A percentile compares a stretch with the other conserved stretches of the same genome.
These are phyloP conservation scores for Fusarium longipes DNA, from an alignment of 2,329 filamentous ascomycete species.

Conservation along the genomic window DNA sequence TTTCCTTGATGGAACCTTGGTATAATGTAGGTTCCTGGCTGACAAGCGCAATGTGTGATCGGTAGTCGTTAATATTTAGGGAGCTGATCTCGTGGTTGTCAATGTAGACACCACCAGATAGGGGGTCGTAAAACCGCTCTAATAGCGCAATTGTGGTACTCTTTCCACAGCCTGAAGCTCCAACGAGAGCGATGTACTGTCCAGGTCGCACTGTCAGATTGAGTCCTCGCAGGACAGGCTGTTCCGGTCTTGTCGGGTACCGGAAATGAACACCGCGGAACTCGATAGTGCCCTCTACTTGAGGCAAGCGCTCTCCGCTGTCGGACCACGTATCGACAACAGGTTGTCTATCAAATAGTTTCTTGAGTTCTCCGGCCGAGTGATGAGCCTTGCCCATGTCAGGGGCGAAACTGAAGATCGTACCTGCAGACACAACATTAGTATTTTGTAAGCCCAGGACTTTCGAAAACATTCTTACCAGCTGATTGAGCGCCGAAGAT, in stretches of 20 bases:
- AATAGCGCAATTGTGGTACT: constrained; percentile 91
- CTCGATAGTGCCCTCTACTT: constrained; percentile 82
- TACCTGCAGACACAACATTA: constrained; percentile 83
- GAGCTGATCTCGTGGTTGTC: constrained; percentile 85
- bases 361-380: constrained; percentile 82
- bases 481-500: constrained; percentile 94
- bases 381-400: constrained; percentile 95
- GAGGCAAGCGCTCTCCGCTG: constrained; percentile 70
- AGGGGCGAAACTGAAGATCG: constrained; percentile 88
- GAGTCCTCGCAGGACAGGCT: constrained; percentile 89
- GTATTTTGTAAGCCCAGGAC: neutral
- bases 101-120: constrained; percentile 81
- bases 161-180: constrained; percentile 95
- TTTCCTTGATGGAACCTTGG: constrained; percentile 90
- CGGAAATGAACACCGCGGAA: constrained; percentile 94
- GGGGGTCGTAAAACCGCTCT: constrained; percentile 93
- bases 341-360: constrained; percentile 84
- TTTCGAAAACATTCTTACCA: neutral
- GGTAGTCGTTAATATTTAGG: constrained; percentile 88
- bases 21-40: constrained; percentile 96
- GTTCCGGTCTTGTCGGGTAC: constrained; percentile 90
- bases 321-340: constrained; percentile 83
- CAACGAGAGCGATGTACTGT: constrained; percentile 89
- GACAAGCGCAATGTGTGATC: constrained; percentile 85
- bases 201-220: constrained; percentile 79